Base-by-base conservation (phyloP, 371 early-diverging fungal genomes). In the Mortierella sp. region DNA sequence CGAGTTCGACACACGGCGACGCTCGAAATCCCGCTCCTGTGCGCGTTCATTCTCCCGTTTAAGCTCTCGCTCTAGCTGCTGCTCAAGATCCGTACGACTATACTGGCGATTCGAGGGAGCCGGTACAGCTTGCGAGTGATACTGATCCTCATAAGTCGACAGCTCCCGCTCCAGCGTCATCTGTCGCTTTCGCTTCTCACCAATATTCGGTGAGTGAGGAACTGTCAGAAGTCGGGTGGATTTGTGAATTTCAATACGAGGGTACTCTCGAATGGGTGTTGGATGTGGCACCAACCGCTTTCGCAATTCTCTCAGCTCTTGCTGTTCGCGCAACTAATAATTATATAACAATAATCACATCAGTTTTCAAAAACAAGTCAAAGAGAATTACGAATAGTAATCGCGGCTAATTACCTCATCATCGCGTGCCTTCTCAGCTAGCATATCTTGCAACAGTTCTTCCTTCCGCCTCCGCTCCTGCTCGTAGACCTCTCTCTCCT, bases 391-490 rank as follows among this genome's bases (percentile, higher is more conserved):
- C n/a, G n/a, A n/a, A n/a, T n/a, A n/a, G n/a, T n/a, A n/a, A n/a
- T n/a, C n/a, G n/a, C n/a, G n/a, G n/a, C n/a, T n/a, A n/a, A n/a
- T 37, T 58, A 72, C 72, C 65, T 75, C 76, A 30, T 69, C 70
- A 28, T 75, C 76, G n/a, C 70, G 69, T 2, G 64, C 69, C 55
- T 69, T 64, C 15, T 64, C 56, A 3, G 64, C 69, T 28, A 34
- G 31, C 49, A 60, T 60, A 19, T 61, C 75, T 27, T 69, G 56
- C 19, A 60, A 6, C 17, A 75, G 14, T 47, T 64, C 50, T 34
- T 69, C 57, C n/a, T 64, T 75, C 6, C 46, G 54, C 23, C 52
- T 50, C 39, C 52, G 27, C 27, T 63, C 69, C 21, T 53, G 55
- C 12, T 69, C 69, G 48, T 28, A 56, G 4, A 30, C 37, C 15